Base-by-base conservation (phyloP, 371 early-diverging fungal genomes). In the Parasitella parasitica region DNA sequence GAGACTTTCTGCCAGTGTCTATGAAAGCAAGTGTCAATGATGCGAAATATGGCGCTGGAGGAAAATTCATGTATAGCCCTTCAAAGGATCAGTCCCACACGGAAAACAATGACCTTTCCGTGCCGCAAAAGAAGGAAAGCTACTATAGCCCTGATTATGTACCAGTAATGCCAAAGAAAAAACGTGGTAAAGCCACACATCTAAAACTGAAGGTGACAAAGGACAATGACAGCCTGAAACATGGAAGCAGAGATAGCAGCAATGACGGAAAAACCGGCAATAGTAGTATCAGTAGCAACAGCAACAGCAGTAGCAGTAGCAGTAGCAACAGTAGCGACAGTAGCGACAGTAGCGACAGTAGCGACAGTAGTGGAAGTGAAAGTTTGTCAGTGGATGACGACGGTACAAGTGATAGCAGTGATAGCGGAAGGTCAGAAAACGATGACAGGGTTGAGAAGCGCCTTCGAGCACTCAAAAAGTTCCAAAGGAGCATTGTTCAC, bases 41-140 rank as follows among this genome's bases (percentile, higher is more conserved):
- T 57, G 69, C 75, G 1, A 79, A 79, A 39, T 79, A 79, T 38
- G 57, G 41, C 1, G 59, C 69, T 4, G 80, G 80, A 15, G 80
- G 80, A 27, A 79, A 79, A 48, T 79, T 76, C 38, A 69, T 66
- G 54, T 76, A 74, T 18, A 30, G 32, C 32, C 57, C 57, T 4
- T 35, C 53, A 34, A 41, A 28, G 38, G 22, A 43, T 12, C 54
- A 48, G 27, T 6, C 38, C 13, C 27, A 54, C 59, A 30, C 8
- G n/a, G 63, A 30, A 18, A 2, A 7, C 12, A 41, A 22, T 0
- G 46, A 24, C 8, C 24, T 22, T 12, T 4, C 13, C 5, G 2
- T 46, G 13, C 15, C 37, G 18, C 18, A n/a, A 8, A 48, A 59
- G 7, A 52, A 58, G 54, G 26, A 27, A 16, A 0, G 16, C 8